Conservation (phyloP, 75 land plant species). For the Picea sitchensis region DNA sequence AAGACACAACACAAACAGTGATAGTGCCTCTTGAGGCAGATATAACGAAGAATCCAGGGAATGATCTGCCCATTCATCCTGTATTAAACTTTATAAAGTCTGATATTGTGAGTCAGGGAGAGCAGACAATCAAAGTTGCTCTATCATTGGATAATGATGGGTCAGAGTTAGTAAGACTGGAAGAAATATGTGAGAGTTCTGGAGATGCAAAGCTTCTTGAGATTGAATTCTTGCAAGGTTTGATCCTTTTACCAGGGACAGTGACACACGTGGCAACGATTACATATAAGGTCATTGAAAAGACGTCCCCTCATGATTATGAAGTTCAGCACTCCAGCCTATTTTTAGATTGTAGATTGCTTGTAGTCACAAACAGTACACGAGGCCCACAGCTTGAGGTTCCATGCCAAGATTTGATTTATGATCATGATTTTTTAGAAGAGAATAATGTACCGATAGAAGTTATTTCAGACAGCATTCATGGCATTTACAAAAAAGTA, state of each 20-base stretch:
- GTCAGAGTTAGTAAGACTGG: constrained; percentile 33
- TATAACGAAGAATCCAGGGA: constrained; percentile 10
- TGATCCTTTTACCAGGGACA: constrained; percentile 47
- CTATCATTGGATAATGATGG: constrained; percentile 45
- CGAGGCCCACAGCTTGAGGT: constrained; percentile 34
- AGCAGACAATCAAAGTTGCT: constrained; percentile 19
- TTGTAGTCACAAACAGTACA: constrained; percentile 58
- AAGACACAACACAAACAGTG: constrained; percentile 23
- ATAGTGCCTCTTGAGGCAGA: constrained; percentile 47
- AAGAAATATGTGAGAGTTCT: constrained; percentile 37
- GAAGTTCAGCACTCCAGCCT: constrained; percentile 9
- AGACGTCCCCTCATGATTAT: constrained; percentile 1
- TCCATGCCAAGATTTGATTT: constrained; percentile 43
- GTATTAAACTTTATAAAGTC: constrained; percentile 34
- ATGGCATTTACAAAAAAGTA: background rate
- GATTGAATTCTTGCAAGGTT: constrained; percentile 44
- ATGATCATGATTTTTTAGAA: constrained; percentile 13
- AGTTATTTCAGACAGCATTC: constrained; percentile 7
- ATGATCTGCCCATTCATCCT: constrained; percentile 11
- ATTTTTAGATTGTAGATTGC: constrained; percentile 26
- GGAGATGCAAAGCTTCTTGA: constrained; percentile 29
- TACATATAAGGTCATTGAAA: constrained; percentile 23
- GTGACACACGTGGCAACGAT: constrained; percentile 52
- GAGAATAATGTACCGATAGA: background rate
- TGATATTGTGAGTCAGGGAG: constrained; percentile 15